phyloP scores from a whole-genome alignment of 192 early-diverging fungal species.

The Coemansia sp. region DNA sequence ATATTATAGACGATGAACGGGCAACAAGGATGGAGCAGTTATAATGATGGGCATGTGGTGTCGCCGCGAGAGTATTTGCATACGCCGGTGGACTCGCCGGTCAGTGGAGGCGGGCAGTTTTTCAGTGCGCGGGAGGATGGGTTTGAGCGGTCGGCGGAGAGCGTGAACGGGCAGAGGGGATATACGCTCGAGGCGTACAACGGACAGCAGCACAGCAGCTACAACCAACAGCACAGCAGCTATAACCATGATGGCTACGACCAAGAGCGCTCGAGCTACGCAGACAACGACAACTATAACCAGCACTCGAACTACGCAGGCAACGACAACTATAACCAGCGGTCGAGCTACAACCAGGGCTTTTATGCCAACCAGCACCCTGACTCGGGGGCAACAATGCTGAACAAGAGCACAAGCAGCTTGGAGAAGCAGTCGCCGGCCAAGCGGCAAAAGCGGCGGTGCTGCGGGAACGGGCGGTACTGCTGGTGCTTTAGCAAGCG shows the following conservation, averaged over 20 bases:
- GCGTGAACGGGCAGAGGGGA: too few relatives aligned
- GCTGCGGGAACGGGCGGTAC: conserved; percentile 53
- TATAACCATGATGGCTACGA: too few relatives aligned
- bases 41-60: conserved; percentile 10
- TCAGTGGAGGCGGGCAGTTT: conserved; percentile 12
- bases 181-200: too few relatives aligned
- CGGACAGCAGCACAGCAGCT: background rate
- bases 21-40: conserved; percentile 4
- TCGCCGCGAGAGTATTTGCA: conserved; percentile 17
- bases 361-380: conserved; percentile 19
- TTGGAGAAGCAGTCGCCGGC: conserved; percentile 24
- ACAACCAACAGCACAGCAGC: too few relatives aligned
- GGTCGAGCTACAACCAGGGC: background rate
- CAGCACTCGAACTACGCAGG: too few relatives aligned
- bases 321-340: too few relatives aligned
- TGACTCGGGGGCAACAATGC: conserved; percentile 21
- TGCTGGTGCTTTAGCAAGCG: conserved; percentile 51
- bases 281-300: too few relatives aligned
- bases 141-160: background rate
- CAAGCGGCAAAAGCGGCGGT: conserved; percentile 17
- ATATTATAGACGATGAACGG: background rate
- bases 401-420: background rate
- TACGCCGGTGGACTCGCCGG: conserved; percentile 14
- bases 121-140: conserved; percentile 4
- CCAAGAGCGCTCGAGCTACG: too few relatives aligned